Percentiles rank a stretch among this genome's conserved stretches.
These are phyloP conservation scores for Moesziomyces sp. DNA, from an alignment of 1,284 basidiomycete genomes.

Conservation along the genomic window DNA sequence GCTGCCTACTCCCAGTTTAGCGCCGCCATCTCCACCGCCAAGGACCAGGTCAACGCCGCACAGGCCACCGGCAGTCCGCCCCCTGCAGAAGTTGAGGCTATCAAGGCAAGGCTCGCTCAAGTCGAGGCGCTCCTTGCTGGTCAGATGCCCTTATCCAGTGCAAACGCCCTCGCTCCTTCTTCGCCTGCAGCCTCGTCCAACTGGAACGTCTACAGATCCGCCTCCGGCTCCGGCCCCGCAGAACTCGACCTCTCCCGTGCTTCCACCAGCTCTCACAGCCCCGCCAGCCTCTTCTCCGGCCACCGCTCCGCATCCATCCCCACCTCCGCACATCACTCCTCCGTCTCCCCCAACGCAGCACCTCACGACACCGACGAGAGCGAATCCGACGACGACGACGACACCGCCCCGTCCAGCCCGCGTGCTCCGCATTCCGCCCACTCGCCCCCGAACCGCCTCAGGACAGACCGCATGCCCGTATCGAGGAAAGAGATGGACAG, in stretches of 20 bases:
- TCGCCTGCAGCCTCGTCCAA: constrained; percentile 32
- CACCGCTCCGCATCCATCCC: constrained; percentile 20
- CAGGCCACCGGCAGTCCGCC: constrained; percentile 28
- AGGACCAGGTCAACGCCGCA: constrained; percentile 33
- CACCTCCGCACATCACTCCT: constrained; percentile 22
- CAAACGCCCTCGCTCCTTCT: constrained; percentile 18
- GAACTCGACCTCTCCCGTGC: constrained; percentile 21
- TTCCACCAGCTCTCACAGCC: constrained; percentile 27
- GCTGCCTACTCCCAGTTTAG: constrained; percentile 38
- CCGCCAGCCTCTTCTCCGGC: constrained; percentile 10
- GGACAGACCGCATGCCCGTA: constrained; percentile 29
- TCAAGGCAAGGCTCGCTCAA: constrained; percentile 62
- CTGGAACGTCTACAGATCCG: constrained; percentile 36
- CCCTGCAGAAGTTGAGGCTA: constrained; percentile 59
- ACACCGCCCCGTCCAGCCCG: constrained; percentile 28
- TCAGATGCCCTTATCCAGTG: constrained; percentile 33
- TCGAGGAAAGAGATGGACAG: constrained; percentile 53
- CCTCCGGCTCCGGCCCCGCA: constrained; percentile 11
- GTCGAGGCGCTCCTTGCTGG: constrained; percentile 54
- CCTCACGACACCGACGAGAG: constrained; percentile 34
- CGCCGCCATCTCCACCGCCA: constrained; percentile 35
- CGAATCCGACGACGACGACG: constrained; percentile 43
- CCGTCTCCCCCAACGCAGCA: constrained; percentile 20
- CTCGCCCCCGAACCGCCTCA: constrained; percentile 26
- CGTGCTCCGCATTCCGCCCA: constrained; percentile 3